Conservation (phyloP, 371 early-diverging fungal genomes). For the Rhizopus sp. region DNA sequence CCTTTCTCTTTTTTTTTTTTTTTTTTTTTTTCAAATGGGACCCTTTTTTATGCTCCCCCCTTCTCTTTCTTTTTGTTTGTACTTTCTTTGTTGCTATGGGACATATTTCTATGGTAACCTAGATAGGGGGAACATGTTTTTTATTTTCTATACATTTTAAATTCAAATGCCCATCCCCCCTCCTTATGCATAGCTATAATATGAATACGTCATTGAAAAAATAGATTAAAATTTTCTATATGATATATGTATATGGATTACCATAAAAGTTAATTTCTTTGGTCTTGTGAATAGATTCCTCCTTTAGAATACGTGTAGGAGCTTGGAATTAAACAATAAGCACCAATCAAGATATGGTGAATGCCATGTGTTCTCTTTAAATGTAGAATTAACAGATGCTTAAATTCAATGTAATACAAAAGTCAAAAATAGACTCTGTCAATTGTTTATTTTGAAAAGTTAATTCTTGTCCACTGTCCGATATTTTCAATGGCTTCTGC, state of each 20-base stretch:
- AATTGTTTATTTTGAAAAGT: too few relatives aligned
- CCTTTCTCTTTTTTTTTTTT: background rate
- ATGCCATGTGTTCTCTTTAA: constrained; percentile 3
- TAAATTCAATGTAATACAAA: background rate
- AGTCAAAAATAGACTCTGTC: too few relatives aligned
- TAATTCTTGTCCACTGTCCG: background rate
- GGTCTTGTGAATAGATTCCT: background rate
- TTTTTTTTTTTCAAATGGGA: too few relatives aligned
- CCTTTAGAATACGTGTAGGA: background rate
- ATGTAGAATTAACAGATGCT: constrained; percentile 2
- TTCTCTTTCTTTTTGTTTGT: too few relatives aligned
- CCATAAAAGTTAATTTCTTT: constrained; percentile 1
- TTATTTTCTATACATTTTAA: background rate
- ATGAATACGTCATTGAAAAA: constrained; percentile 3
- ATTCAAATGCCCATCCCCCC: background rate
- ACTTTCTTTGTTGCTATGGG: too few relatives aligned
- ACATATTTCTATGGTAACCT: background rate
- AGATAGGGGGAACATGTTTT: constrained; percentile 1
- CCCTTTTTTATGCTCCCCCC: too few relatives aligned
- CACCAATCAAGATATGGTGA: background rate
- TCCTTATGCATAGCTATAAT: background rate
- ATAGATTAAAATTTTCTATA: background rate
- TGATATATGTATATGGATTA: background rate
- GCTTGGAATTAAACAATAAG: background rate
- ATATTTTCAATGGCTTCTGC: constrained; percentile 43